Evolutionary conservation across 305 asterid genomes (phyloP).

Genomic region (Fraxinus velutina): DNA sequence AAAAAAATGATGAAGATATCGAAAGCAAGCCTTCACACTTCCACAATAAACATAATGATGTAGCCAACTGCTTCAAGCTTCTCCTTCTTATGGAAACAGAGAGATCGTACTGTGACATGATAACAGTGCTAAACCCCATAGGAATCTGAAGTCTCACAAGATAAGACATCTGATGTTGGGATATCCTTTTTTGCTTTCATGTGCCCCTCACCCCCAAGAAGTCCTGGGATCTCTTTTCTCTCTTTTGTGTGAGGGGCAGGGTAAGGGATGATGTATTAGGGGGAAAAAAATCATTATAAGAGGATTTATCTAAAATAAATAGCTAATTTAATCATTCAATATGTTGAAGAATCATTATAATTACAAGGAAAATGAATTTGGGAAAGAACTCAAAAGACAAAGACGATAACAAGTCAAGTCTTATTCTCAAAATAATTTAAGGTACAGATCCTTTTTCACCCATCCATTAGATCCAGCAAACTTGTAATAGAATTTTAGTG

Average conservation of each 20-base stretch:
- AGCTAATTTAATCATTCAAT: not conserved
- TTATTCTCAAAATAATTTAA: not conserved
- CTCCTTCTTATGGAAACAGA: not conserved
- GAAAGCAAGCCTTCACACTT: constrained; percentile 3
- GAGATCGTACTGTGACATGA: not conserved
- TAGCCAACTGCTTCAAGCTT: not conserved
- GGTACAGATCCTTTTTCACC: not conserved
- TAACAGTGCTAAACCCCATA: not conserved
- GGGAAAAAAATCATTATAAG: not conserved
- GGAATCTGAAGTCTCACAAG: not conserved
- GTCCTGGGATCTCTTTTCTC: not conserved
- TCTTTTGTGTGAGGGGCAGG: not conserved
- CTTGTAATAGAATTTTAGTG: not conserved
- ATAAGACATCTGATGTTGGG: not conserved
- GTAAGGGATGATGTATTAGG: not conserved
- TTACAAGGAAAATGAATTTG: not conserved
- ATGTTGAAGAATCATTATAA: not conserved
- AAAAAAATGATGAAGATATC: not conserved
- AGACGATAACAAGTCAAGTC: not conserved
- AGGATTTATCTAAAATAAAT: not conserved
- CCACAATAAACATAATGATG: not conserved
- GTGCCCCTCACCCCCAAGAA: not conserved
- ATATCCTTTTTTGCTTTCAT: not conserved
- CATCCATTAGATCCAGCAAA: not conserved
- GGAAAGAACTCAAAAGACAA: not conserved